Conservation (phyloP, 306 rosid genomes). For the Mimosa bimucronata region DNA sequence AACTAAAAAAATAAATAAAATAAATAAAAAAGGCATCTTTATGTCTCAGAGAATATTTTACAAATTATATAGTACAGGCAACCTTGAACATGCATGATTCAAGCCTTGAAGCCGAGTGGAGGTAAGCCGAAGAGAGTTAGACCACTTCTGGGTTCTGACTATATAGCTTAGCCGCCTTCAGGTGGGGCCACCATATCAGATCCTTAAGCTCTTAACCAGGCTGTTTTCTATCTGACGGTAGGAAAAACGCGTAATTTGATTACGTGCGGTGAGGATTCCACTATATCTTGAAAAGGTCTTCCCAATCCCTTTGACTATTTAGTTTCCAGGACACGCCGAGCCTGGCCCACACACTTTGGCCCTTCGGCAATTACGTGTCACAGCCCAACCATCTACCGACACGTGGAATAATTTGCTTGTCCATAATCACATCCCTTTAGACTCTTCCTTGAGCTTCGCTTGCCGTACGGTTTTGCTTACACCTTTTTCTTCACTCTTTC, state of each 20-base stretch:
- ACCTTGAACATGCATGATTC: neutral
- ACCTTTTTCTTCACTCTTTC: too few relatives aligned
- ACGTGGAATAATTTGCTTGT: neutral
- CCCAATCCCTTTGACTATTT: conserved; percentile 30
- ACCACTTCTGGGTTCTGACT: too few relatives aligned
- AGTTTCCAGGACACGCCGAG: conserved; percentile 5
- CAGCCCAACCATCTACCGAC: neutral
- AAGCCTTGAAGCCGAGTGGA: conserved; percentile 3
- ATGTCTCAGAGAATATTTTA: neutral
- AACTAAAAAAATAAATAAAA: too few relatives aligned
- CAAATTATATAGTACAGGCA: neutral
- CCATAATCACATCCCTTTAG: neutral
- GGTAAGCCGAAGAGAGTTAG: neutral
- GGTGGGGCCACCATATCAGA: conserved; percentile 37
- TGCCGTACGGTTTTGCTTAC: neutral
- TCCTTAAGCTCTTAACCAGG: conserved; percentile 3
- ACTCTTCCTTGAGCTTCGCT: neutral
- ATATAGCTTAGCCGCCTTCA: neutral
- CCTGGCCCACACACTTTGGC: conserved; percentile 4
- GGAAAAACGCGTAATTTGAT: neutral
- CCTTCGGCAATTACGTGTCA: neutral
- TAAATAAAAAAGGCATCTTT: neutral
- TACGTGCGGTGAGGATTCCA: conserved; percentile 30
- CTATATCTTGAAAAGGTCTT: neutral
- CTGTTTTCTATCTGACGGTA: conserved; percentile 2